Evolutionary conservation across 352 stramenopile species (phyloP).

Genomic region (Thalassiosira livingstoniorum): DNA sequence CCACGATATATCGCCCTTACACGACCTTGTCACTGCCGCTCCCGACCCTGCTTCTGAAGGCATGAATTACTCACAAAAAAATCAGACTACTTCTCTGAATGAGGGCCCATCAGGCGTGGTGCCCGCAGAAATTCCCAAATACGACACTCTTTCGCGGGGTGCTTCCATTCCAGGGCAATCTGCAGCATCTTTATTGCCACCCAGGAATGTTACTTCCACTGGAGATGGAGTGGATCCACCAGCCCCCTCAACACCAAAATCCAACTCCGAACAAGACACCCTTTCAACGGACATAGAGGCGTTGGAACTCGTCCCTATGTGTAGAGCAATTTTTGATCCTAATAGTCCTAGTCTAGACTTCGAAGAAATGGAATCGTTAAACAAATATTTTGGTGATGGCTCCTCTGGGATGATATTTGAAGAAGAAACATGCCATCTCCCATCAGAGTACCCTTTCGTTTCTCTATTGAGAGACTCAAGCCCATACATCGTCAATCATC

Average conservation of each 20-base stretch:
- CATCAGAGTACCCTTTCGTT: conserved; percentile 70
- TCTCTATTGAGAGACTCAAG: conserved; percentile 91
- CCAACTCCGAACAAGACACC: no score
- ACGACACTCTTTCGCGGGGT: conserved; percentile 14
- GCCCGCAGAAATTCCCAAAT: conserved; percentile 9
- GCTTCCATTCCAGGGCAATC: neutral
- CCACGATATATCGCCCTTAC: conserved; percentile 6
- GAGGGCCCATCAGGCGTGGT: neutral
- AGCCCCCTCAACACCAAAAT: neutral
- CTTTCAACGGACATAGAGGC: conserved; percentile 49
- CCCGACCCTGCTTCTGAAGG: neutral
- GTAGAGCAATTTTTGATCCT: conserved; percentile 43
- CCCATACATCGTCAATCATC: conserved; percentile 96
- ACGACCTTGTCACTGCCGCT: conserved; percentile 11
- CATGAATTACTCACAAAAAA: no score
- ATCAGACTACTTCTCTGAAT: neutral
- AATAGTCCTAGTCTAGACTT: conserved; percentile 3
- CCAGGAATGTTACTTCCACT: neutral
- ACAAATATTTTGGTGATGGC: no score
- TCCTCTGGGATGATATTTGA: no score
- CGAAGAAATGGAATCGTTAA: no score
- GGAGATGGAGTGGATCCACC: neutral
- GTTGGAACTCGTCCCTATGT: conserved; percentile 62
- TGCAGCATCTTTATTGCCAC: neutral
- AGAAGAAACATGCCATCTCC: conserved; percentile 29